Conservation (phyloP, 805 yeast species). For the Cyberlindnera veronae region DNA sequence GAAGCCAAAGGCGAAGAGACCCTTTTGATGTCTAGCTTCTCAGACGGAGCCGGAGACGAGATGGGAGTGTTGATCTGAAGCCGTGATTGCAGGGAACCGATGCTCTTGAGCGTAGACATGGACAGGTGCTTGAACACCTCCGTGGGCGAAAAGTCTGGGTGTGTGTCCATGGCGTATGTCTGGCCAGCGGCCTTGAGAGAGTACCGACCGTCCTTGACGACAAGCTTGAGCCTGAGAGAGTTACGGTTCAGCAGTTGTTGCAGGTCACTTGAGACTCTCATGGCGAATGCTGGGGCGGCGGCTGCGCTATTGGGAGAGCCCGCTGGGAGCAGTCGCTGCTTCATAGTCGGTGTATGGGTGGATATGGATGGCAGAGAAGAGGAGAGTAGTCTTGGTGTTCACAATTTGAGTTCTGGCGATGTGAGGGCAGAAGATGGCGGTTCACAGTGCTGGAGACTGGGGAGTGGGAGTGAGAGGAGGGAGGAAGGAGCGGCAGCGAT, state of each 20-base stretch:
- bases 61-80: slow-evolving; percentile 11
- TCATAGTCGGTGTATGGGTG: too few species aligned
- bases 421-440: too few species aligned
- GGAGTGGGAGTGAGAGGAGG: too few species aligned
- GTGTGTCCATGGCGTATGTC: slow-evolving; percentile 5
- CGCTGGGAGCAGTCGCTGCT: slow-evolving; percentile 9
- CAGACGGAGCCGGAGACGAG: slow-evolving; percentile 6
- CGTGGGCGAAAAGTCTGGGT: slow-evolving; percentile 6
- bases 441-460: too few species aligned
- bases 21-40: too few species aligned
- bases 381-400: too few species aligned
- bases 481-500: too few species aligned
- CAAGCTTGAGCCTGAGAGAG: slow-evolving; percentile 18
- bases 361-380: too few species aligned
- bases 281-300: slow-evolving; percentile 10
- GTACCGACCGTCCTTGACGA: slow-evolving; percentile 21
- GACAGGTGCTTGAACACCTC: slow-evolving; percentile 26
- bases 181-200: slow-evolving; percentile 14
- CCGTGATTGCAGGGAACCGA: slow-evolving; percentile 17
- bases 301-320: slow-evolving; percentile 1
- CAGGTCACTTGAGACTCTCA: slow-evolving; percentile 11
- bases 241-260: slow-evolving; percentile 12
- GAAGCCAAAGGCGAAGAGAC: too few species aligned
- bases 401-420: too few species aligned
- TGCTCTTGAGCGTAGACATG: slow-evolving; percentile 18